These are phyloP conservation scores for Solanum chiquidenum DNA, from an alignment of 257 asterid species.

Conservation along the genomic window DNA sequence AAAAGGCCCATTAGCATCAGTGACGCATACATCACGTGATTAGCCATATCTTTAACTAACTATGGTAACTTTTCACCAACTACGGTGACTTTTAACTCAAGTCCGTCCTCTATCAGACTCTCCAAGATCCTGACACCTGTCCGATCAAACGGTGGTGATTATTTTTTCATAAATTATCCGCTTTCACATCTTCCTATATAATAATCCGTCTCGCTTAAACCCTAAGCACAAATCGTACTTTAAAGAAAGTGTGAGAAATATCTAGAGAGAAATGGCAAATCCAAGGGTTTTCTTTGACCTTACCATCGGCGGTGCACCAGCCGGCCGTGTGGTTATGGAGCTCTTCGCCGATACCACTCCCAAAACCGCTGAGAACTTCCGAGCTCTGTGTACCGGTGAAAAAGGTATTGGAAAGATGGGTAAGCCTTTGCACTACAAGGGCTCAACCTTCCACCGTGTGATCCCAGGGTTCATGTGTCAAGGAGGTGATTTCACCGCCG, in stretches of 20 bases:
- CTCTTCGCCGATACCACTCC: slow-evolving; percentile 49
- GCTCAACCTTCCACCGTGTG: slow-evolving; percentile 65
- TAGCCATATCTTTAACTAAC: background rate
- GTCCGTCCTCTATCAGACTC: background rate
- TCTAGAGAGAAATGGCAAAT: slow-evolving; percentile 21
- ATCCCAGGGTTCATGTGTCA: slow-evolving; percentile 74
- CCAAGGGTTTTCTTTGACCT: slow-evolving; percentile 68
- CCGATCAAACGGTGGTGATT: slow-evolving; percentile 14
- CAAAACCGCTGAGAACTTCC: slow-evolving; percentile 55
- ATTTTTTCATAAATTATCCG: slow-evolving; percentile 6
- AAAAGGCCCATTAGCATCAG: background rate
- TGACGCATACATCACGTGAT: slow-evolving; percentile 3
- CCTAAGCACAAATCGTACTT: slow-evolving; percentile 15
- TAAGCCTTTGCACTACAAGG: slow-evolving; percentile 71
- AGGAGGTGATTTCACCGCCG: slow-evolving; percentile 74
- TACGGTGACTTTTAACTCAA: background rate
- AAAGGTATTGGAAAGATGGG: slow-evolving; percentile 47
- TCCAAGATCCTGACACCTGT: slow-evolving; percentile 20
- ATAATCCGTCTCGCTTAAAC: slow-evolving; percentile 4
- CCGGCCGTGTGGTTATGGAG: slow-evolving; percentile 61
- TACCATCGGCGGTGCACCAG: slow-evolving; percentile 45
- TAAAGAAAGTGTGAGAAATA: background rate
- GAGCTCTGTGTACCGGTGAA: slow-evolving; percentile 71
- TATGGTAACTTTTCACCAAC: background rate
- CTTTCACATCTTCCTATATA: slow-evolving; percentile 26